Conservation (phyloP, 2,329 filamentous ascomycete species). For the Cryphonectria japonica region DNA sequence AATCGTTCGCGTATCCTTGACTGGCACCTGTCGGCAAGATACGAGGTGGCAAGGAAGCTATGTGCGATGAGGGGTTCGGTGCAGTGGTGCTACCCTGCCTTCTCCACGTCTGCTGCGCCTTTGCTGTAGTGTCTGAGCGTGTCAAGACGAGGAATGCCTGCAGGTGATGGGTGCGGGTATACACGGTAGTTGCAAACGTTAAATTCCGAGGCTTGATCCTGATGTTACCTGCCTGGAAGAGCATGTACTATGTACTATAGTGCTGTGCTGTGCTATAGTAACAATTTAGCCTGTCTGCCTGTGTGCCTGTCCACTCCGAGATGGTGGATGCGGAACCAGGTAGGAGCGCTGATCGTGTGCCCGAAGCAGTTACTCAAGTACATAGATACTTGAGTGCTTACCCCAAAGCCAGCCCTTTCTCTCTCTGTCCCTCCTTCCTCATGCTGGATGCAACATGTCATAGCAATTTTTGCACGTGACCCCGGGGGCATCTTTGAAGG, state of each 20-base stretch:
- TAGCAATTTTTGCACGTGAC: background rate
- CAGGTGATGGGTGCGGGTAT: background rate
- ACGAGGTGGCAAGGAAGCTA: background rate
- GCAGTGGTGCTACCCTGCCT: background rate
- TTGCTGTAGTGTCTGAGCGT: no score
- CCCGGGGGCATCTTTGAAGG: no score
- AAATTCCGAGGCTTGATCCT: background rate
- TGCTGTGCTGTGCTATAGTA: no score
- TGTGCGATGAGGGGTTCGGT: background rate
- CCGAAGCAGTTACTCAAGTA: background rate
- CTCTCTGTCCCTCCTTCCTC: background rate
- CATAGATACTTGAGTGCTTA: background rate
- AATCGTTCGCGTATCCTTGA: background rate
- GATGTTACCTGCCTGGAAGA: constrained; percentile 11
- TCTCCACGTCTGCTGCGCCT: background rate
- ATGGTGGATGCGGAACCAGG: no score
- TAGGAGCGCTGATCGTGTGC: background rate
- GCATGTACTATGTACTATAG: background rate
- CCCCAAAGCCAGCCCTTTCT: background rate
- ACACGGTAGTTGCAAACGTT: background rate
- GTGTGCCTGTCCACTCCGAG: background rate
- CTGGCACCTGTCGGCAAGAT: background rate
- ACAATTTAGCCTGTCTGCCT: background rate
- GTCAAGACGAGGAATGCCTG: background rate
- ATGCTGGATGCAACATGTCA: background rate